Base-by-base conservation (phyloP, 73 alveolate species). In the Diophrys appendiculata region DNA sequence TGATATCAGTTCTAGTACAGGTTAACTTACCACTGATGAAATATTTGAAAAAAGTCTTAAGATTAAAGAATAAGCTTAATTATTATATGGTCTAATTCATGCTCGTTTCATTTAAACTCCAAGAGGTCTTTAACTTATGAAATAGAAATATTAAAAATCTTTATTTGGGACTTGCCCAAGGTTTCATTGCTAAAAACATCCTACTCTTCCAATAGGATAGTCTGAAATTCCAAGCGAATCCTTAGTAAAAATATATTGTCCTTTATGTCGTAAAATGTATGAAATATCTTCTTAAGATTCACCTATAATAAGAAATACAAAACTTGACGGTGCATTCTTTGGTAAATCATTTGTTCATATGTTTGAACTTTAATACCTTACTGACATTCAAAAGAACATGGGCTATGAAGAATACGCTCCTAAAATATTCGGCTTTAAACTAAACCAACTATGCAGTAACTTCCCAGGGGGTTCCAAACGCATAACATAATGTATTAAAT, bases 281-380 rank as follows among this genome's bases (percentile, higher is more conserved):
- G 60, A 43, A 43, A 11, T 43, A 43, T 5, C 60, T 43, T 43
- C n/a, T 43, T 18, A 43, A 43, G 65, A 88, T 65, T 94, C 97
- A 14, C 82, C 69, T 70, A 69, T 91, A 43, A 82, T 86, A 83
- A 84, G 87, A 34, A 88, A 78, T 72, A 72, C 79, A 68, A 87
- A 77, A 67, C 85, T 94, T 1, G 98, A 94, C 85, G 98, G 98
- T 29, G 96, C 98, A 13, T 94, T 78, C 84, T 94, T 94, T 43
- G 98, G 98, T 32, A 86, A 92, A 5, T 84, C 94, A 54, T 84
- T 91, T 30, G 95, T 97, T 1, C 96, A 88, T 64, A 84, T 94
- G 29, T 90, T 94, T 77, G 53, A 86, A 72, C 92, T 88, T 65
- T 80, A 96, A 29, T 91, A 85, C 29, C 80, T 73, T n/a, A 55